Evolutionary conservation across 169 alveolate genomes (phyloP).

Genomic region (Condylostoma magnum): DNA sequence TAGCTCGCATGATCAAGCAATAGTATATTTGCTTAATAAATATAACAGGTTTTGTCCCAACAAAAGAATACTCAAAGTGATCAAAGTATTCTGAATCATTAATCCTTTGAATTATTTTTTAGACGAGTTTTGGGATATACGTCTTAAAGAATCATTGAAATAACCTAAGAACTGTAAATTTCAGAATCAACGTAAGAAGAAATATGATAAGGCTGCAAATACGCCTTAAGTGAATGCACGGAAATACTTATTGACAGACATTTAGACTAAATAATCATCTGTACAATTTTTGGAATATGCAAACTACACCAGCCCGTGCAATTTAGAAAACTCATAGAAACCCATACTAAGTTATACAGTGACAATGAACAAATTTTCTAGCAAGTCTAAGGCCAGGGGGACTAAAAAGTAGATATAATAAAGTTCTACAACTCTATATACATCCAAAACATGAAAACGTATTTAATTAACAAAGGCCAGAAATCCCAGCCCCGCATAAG

Average conservation of each 20-base stretch:
- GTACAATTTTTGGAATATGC: slow-evolving; percentile 21
- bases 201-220: not conserved
- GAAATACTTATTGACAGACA: slow-evolving; percentile 22
- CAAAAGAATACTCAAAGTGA: no score
- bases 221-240: slow-evolving; percentile 6
- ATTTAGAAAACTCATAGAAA: not conserved
- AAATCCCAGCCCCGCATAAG: not conserved
- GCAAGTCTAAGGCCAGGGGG: not conserved
- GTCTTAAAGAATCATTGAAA: not conserved
- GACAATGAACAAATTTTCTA: not conserved
- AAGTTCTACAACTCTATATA: slow-evolving; percentile 10
- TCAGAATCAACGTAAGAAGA: not conserved
- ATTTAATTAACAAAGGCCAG: not conserved
- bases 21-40: no score
- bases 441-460: slow-evolving; percentile 14
- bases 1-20: slow-evolving; percentile 54
- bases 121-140: not conserved
- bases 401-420: not conserved
- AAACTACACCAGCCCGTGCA: not conserved
- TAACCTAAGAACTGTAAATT: not conserved
- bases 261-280: slow-evolving; percentile 11
- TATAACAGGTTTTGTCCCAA: no score
- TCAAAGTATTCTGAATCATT: no score
- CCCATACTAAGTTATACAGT: not conserved
- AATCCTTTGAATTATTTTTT: not conserved